Conservation (phyloP, 2,329 filamentous ascomycete species). For the Aureobasidium namibiae region DNA sequence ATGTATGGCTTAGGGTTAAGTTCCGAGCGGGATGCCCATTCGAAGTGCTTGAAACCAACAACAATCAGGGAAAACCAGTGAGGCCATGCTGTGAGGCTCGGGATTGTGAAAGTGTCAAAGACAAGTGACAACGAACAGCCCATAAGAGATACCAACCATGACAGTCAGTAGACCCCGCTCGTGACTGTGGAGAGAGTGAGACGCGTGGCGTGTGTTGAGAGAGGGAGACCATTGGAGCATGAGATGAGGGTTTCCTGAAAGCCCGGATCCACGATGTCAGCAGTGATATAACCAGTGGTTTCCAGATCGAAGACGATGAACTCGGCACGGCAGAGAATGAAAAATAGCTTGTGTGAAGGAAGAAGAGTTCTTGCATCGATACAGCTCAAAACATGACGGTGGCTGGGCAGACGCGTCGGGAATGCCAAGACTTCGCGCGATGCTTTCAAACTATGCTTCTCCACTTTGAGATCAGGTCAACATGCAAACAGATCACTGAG, state of each 20-base stretch:
- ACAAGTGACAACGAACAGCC: conserved; percentile 25
- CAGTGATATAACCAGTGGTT: conserved; percentile 2
- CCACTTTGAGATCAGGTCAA: not conserved
- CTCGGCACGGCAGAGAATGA: not conserved
- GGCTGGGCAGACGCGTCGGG: conserved; percentile 6
- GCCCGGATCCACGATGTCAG: conserved; percentile 1
- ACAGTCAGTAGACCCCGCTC: conserved; percentile 63
- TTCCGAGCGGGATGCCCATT: conserved; percentile 67
- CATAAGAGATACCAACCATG: conserved; percentile 34
- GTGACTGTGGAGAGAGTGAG: conserved; percentile 73
- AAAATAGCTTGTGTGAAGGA: not conserved
- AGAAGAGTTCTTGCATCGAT: not conserved
- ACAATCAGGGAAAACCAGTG: conserved; percentile 24
- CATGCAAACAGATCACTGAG: too few relatives aligned
- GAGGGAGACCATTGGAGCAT: conserved; percentile 1
- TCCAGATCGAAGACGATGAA: not conserved
- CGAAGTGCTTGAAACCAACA: conserved; percentile 25
- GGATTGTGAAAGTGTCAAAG: conserved; percentile 40
- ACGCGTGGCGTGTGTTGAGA: conserved; percentile 42
- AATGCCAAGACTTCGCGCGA: not conserved
- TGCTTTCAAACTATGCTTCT: not conserved
- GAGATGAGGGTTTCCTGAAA: conserved; percentile 2
- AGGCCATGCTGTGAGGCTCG: conserved; percentile 53
- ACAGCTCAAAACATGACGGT: not conserved
- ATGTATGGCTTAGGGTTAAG: conserved; percentile 89